Percentiles rank a stretch among this genome's conserved stretches.
Conservation (phyloP, 1,139 yeast genomes). For the Wickerhamomyces sp. region DNA sequence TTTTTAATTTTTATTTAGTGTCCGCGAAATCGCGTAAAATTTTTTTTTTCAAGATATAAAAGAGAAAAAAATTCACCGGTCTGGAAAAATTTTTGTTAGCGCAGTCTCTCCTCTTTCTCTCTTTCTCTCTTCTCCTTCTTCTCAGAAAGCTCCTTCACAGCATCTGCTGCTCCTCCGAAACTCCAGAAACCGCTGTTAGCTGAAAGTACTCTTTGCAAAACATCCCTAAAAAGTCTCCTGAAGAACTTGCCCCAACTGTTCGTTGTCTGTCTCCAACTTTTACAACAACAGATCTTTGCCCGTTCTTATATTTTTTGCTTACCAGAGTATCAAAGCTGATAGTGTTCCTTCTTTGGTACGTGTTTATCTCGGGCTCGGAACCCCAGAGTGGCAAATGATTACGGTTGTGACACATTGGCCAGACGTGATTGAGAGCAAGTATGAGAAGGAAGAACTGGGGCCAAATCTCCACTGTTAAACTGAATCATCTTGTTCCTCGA, state of each 20-base stretch:
- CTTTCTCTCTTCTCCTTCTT: constrained; percentile 22
- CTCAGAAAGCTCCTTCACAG: constrained; percentile 24
- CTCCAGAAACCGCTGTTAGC: too few species aligned
- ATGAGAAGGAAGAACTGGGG: constrained; percentile 1
- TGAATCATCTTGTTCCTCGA: background rate
- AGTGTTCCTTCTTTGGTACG: too few species aligned
- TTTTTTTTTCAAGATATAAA: constrained; percentile 9
- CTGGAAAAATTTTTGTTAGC: constrained; percentile 7
- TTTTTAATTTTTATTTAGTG: background rate
- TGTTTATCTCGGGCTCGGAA: too few species aligned
- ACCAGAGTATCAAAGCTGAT: too few species aligned
- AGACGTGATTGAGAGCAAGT: constrained; percentile 1
- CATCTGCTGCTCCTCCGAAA: background rate
- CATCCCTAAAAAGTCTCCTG: too few species aligned
- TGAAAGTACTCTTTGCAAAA: too few species aligned
- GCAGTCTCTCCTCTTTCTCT: constrained; percentile 18
- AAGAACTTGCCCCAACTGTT: too few species aligned
- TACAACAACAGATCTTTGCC: background rate
- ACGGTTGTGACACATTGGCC: too few species aligned
- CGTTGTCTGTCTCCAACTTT: background rate
- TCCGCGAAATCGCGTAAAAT: constrained; percentile 1
- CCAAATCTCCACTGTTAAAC: background rate
- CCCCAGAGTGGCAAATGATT: too few species aligned
- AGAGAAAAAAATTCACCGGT: constrained; percentile 1
- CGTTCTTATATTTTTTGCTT: too few species aligned